Evolutionary conservation across 1,139 yeast species (phyloP), one percentile per base, ranked within the genome.

Genomic region (Debaryomyces robertsiae): DNA sequence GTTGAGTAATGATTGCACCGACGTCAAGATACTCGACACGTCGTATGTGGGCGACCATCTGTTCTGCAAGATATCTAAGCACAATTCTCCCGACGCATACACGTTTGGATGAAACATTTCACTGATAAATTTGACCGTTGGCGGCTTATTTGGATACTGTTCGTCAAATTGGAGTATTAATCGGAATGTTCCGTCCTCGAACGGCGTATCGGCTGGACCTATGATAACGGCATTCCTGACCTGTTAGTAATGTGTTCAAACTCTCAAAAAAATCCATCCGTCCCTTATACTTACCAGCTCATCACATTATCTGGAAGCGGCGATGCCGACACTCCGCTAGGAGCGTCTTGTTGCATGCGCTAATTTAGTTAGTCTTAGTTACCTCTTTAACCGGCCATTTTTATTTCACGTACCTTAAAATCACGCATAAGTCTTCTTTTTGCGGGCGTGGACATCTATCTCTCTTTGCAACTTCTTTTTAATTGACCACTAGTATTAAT

Each of bases 21-120:
- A 87, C 1, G 98, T 93, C 53, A 93, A 72, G 42, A 93, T 93
- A 22, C 96, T 90, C n/a, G 96, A 91, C 30, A 93, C 99, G 58
- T 94, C 98, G 59, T 93, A 94, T 0, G 98, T 94, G 11, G 99
- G 99, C 16, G 96, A 86, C 99, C 99, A 93, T 58, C 98, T 76
- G 67, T 93, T 94, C 59, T 93, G 98, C 50, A 93, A 73, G 51
- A 93, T 93, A 66, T 94, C 99, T 49, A 93, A 77, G 68, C 99
- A 93, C 49, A 93, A 79, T 58, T 93, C 98, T 25, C 99, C 98
- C 35, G 84, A 79, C 16, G 96, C 96, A 59, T 93, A 93, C 6
- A 93, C 98, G 60, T 93, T 93, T 6, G 98, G 99, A 61, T 93
- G 99, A 63, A 94, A 93, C 96, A 93, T 93, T 55, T 88, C 94